Conservation (phyloP, 2,329 filamentous ascomycete genomes). For the Pyrenophora tritici-repentis region DNA sequence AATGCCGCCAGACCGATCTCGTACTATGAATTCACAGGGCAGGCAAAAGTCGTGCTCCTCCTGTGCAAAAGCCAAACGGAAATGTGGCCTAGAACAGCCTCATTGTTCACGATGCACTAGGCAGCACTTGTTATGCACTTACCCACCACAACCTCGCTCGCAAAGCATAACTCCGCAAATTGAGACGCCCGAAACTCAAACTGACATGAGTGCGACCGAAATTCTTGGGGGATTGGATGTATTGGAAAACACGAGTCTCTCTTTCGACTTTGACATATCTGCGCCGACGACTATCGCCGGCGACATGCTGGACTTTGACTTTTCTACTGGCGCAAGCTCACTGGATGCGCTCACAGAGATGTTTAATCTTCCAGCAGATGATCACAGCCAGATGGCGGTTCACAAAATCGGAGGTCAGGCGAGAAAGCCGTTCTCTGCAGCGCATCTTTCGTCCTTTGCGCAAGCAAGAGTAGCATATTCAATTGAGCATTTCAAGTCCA, state of each 20-base stretch:
- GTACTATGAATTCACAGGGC: conserved; percentile 29
- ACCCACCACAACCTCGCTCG: conserved; percentile 33
- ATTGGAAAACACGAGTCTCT: conserved; percentile 14
- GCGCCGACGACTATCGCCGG: conserved; percentile 4
- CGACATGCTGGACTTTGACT: conserved; percentile 27
- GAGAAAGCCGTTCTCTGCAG: conserved; percentile 11
- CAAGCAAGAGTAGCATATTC: conserved; percentile 33
- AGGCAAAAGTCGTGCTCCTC: conserved; percentile 61
- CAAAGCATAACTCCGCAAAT: background rate
- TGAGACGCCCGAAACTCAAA: conserved; percentile 3
- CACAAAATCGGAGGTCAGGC: background rate
- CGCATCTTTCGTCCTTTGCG: conserved; percentile 25
- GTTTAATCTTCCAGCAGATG: background rate
- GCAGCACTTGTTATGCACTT: conserved; percentile 56
- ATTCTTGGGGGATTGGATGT: background rate
- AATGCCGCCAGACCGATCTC: conserved; percentile 50
- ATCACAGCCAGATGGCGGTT: conserved; percentile 1
- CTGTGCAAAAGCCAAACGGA: conserved; percentile 63
- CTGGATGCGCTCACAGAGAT: conserved; percentile 54
- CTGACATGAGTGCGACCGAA: conserved; percentile 25
- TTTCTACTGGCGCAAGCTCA: conserved; percentile 50
- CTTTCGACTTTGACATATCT: conserved; percentile 13
- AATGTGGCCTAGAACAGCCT: conserved; percentile 59
- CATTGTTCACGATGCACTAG: conserved; percentile 59
- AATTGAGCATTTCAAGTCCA: conserved; percentile 34